These are phyloP conservation scores for Aspergillus arachidicola DNA, from an alignment of 2,329 filamentous ascomycete genomes.

Conservation along the genomic window DNA sequence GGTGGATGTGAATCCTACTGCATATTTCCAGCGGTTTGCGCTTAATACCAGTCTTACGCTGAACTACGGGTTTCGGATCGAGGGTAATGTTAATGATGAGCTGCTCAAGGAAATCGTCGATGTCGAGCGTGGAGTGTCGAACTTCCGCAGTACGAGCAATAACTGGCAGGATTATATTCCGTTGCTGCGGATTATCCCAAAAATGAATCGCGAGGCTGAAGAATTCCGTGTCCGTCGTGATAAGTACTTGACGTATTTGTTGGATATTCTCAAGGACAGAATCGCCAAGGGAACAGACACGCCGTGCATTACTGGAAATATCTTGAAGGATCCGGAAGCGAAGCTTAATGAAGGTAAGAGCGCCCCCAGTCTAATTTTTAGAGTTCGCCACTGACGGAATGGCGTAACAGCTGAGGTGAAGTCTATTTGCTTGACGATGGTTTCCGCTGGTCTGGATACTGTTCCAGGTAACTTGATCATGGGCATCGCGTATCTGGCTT, in stretches of 20 bases:
- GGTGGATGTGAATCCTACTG: conserved; percentile 68
- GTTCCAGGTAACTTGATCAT: conserved; percentile 79
- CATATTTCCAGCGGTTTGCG: conserved; percentile 74
- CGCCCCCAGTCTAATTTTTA: conserved; percentile 19
- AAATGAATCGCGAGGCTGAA: conserved; percentile 63
- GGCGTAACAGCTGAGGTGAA: conserved; percentile 66
- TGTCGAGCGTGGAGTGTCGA: conserved; percentile 75
- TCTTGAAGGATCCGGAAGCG: conserved; percentile 69
- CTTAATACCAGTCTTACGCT: conserved; percentile 77
- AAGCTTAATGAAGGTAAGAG: conserved; percentile 65
- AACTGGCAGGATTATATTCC: conserved; percentile 89
- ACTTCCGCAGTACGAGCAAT: conserved; percentile 76
- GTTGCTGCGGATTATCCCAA: conserved; percentile 66
- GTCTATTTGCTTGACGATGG: conserved; percentile 80
- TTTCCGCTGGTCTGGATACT: conserved; percentile 79
- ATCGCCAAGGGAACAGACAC: conserved; percentile 66
- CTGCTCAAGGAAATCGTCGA: conserved; percentile 73
- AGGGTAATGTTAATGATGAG: conserved; percentile 67
- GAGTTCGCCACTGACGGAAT: conserved; percentile 34
- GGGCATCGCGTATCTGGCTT: conserved; percentile 76
- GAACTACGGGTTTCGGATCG: conserved; percentile 77
- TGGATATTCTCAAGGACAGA: conserved; percentile 61
- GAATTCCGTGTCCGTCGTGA: conserved; percentile 71
- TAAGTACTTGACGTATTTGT: conserved; percentile 63
- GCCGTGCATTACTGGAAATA: conserved; percentile 70